These are phyloP conservation scores for Multifurca ochricompacta DNA, from an alignment of 768 basidiomycete genomes.

Conservation along the genomic window DNA sequence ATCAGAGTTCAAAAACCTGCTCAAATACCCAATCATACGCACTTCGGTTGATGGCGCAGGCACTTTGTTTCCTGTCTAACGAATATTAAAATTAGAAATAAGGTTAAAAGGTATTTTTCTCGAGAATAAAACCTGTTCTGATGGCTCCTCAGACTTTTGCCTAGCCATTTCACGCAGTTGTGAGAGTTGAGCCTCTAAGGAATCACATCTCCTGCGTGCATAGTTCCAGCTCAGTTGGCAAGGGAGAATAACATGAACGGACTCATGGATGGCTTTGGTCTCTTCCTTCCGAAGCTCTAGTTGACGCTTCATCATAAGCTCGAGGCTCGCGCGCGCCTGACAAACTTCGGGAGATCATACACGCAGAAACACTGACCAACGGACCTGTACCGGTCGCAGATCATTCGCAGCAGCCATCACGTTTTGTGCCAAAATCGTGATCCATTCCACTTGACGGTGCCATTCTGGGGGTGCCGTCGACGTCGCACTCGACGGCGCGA, in stretches of 20 bases:
- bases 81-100: background rate
- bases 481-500: constrained; percentile 51
- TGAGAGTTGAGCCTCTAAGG: constrained; percentile 53
- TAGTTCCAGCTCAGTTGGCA: background rate
- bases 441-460: constrained; percentile 73
- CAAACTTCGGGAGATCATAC: background rate
- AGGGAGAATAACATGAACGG: constrained; percentile 24
- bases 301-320: constrained; percentile 74
- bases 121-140: constrained; percentile 15
- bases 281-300: constrained; percentile 68
- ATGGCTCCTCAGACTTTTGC: constrained; percentile 4
- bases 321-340: constrained; percentile 74
- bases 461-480: constrained; percentile 52
- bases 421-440: constrained; percentile 73
- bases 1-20: background rate
- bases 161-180: constrained; percentile 35
- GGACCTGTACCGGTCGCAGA: constrained; percentile 77
- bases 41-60: constrained; percentile 1
- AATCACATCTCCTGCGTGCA: constrained; percentile 59
- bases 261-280: constrained; percentile 63
- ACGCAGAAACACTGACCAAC: constrained; percentile 14
- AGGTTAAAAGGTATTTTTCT: background rate
- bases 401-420: constrained; percentile 89
- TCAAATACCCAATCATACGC: background rate
- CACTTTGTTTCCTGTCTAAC: background rate